Base-by-base conservation (phyloP, 768 basidiomycete genomes). In the Tremella mesenterica region DNA sequence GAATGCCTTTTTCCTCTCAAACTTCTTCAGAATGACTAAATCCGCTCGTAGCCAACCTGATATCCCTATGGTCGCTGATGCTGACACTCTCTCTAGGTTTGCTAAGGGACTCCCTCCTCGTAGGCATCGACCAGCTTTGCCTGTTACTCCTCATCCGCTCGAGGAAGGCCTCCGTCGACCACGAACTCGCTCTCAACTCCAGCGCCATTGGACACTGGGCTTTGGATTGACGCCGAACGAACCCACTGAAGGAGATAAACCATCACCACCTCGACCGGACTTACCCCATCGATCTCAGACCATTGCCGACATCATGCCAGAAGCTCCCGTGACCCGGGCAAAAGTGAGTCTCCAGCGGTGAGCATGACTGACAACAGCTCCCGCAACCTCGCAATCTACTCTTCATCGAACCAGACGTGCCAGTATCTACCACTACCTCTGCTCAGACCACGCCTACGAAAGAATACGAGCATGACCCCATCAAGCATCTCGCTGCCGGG, bases 361-460 rank as follows among this genome's bases (percentile, higher is more conserved):
- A 29, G 45, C 34, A 56, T 44, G 29, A 14, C 16, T 51, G 29
- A 30, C 41, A 5, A 1, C 50, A 70, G 65, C 60, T 74, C 13
- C 71, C 66, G 13, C 57, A 65, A 46, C 66, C 67, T 47, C 64
- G 69, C 45, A 71, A 72, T 26, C 63, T 73, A 28, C 64, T 72
- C 31, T 74, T 68, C 63, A 69, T 73, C 53, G 71, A 73, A 18
- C 66, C 64, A 25, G 63, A 70, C 21, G 65, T 73, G 36, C 60
- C 63, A 26, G 33, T 58, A 4, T 62, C 65, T 20, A 55, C 57
- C 6, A 41, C 63, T 23, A 47, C 58, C 14, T 64, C 67, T 4
- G 36, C 59, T 9, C 27, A 53, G 12, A 61, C 58, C 18, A 67
- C 64, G 9, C 68, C 54, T 21, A 59, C 54, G 9, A 56, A 50